phyloP scores from a whole-genome alignment of 2,329 filamentous ascomycete genomes.

The Stagonosporopsis rhizophila region DNA sequence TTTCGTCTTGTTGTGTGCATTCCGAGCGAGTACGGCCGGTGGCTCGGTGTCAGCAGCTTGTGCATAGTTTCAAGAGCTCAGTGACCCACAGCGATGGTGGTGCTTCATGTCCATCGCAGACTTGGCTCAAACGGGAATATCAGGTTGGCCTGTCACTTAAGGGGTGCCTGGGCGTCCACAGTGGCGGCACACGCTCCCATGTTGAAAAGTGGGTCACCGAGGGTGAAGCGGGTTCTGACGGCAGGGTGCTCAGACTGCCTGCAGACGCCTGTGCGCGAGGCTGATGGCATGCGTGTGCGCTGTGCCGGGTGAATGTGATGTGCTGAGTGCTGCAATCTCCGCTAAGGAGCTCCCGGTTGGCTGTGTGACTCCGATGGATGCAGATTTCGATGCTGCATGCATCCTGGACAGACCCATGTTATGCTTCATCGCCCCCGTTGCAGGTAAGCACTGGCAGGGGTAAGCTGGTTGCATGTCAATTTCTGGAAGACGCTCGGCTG shows the following conservation, averaged over 20 bases:
- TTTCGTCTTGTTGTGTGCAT: slow-evolving; percentile 23
- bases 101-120: slow-evolving; percentile 39
- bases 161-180: slow-evolving; percentile 30
- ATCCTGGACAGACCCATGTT: slow-evolving; percentile 30
- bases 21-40: slow-evolving; percentile 25
- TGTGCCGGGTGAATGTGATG: slow-evolving; percentile 29
- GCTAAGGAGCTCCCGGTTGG: slow-evolving; percentile 40
- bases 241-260: slow-evolving; percentile 27
- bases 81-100: slow-evolving; percentile 27
- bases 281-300: slow-evolving; percentile 26
- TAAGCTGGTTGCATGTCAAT: slow-evolving; percentile 31
- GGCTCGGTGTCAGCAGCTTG: slow-evolving; percentile 33
- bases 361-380: slow-evolving; percentile 34
- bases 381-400: slow-evolving; percentile 37
- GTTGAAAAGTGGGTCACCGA: slow-evolving; percentile 25
- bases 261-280: slow-evolving; percentile 27
- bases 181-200: slow-evolving; percentile 38
- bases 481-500: slow-evolving; percentile 47
- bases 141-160: slow-evolving; percentile 23
- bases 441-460: slow-evolving; percentile 28
- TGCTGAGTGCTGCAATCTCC: slow-evolving; percentile 46
- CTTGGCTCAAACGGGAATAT: slow-evolving; percentile 27
- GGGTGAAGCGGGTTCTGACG: slow-evolving; percentile 21
- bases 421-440: slow-evolving; percentile 31
- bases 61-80: slow-evolving; percentile 43